Conservation (phyloP, 164 flowering plant species). For the Chloranthus sessilifolius region DNA sequence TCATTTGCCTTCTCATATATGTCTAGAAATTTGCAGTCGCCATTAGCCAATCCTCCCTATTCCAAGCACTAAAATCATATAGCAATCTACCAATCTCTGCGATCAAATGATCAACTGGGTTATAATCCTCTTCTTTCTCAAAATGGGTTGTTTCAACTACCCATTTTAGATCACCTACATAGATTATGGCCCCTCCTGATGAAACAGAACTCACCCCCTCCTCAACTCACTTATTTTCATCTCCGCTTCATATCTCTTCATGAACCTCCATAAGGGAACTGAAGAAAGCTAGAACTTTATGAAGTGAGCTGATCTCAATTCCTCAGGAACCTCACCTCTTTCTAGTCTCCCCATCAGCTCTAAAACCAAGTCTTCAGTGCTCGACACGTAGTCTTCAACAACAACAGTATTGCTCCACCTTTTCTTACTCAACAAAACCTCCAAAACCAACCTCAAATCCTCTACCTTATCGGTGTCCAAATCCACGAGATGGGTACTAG, state of each 20-base stretch:
- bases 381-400: constrained; percentile 49
- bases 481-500: constrained; percentile 10
- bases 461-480: constrained; percentile 24
- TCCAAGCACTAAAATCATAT: constrained; percentile 27
- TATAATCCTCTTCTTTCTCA: constrained; percentile 26
- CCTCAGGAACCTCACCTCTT: constrained; percentile 67
- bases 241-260: constrained; percentile 74
- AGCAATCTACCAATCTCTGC: constrained; percentile 57
- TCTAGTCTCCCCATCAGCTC: constrained; percentile 56
- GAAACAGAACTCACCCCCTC: constrained; percentile 42
- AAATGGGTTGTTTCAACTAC: constrained; percentile 27
- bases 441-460: constrained; percentile 57
- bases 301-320: constrained; percentile 45
- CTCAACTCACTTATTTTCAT: constrained; percentile 46
- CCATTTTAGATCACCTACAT: constrained; percentile 80
- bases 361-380: constrained; percentile 45
- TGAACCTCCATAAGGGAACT: constrained; percentile 48
- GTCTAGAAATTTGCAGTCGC: constrained; percentile 68
- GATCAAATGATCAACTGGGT: constrained; percentile 54
- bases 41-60: constrained; percentile 57
- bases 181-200: constrained; percentile 55
- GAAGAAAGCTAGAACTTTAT: constrained; percentile 50
- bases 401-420: constrained; percentile 60
- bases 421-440: constrained; percentile 50
- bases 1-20: constrained; percentile 65